Evolutionary conservation across 768 basidiomycete species (phyloP).

Genomic region (Psilocybe azurescens): DNA sequence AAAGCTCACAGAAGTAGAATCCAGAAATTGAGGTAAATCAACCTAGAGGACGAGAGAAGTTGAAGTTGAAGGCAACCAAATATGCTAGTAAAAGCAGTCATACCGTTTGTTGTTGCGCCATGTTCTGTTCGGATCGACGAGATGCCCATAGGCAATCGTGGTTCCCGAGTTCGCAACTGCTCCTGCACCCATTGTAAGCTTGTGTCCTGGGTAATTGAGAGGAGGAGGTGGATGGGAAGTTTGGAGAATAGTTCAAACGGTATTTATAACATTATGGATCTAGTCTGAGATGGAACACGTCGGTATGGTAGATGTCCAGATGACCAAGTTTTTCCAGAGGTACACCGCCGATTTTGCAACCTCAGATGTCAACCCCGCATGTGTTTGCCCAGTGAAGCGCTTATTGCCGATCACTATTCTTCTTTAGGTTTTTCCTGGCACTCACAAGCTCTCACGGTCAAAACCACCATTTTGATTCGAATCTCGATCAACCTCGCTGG

Average conservation of each 20-base stretch:
- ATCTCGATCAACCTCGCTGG: background rate
- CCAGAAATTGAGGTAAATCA: conserved; percentile 66
- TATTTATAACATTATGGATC: conserved; percentile 36
- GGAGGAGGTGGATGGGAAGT: conserved; percentile 33
- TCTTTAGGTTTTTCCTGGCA: conserved; percentile 10
- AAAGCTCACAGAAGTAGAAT: conserved; percentile 63
- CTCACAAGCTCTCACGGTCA: conserved; percentile 17
- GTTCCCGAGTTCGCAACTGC: conserved; percentile 41
- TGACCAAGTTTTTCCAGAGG: conserved; percentile 51
- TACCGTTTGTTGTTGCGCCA: conserved; percentile 83
- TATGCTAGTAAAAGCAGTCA: conserved; percentile 16
- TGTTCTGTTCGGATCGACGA: conserved; percentile 67
- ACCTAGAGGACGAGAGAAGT: conserved; percentile 33
- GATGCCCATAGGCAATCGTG: conserved; percentile 49
- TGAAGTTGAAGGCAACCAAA: background rate
- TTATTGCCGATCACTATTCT: conserved; percentile 9
- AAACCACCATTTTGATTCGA: background rate
- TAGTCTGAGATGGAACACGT: conserved; percentile 19
- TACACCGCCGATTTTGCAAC: conserved; percentile 33
- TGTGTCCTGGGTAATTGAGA: conserved; percentile 24
- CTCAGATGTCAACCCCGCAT: conserved; percentile 6
- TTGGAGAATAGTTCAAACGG: conserved; percentile 25
- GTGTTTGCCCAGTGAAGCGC: conserved; percentile 10
- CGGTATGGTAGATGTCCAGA: conserved; percentile 31
- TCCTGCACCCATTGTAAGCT: conserved; percentile 57